Percentiles rank a stretch among this genome's conserved stretches.
Evolutionary conservation across 352 stramenopile species (phyloP).

Genomic region (Phytophthora sp.): DNA sequence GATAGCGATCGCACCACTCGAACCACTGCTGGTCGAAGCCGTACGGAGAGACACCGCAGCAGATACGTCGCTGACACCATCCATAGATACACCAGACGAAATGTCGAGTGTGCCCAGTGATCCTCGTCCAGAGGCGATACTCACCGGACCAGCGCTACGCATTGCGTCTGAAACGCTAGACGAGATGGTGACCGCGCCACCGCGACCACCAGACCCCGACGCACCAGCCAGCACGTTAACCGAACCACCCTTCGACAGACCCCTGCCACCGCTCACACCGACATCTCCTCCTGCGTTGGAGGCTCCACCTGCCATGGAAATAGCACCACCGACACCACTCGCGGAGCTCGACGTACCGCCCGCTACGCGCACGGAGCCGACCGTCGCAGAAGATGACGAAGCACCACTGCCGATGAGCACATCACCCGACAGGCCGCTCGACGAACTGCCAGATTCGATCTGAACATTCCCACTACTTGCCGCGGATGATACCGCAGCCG

Average conservation of each 20-base stretch:
- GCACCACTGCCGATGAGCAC: constrained; percentile 24
- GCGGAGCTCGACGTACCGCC: constrained; percentile 19
- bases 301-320: constrained; percentile 15
- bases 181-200: constrained; percentile 13
- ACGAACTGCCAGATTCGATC: constrained; percentile 24
- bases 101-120: constrained; percentile 30
- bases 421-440: constrained; percentile 17
- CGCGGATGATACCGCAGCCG: constrained; percentile 21
- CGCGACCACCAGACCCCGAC: constrained; percentile 4
- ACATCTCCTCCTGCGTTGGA: constrained; percentile 28
- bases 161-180: constrained; percentile 23
- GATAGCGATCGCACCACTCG: constrained; percentile 17
- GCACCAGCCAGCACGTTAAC: constrained; percentile 24
- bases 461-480: constrained; percentile 24
- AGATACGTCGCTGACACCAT: constrained; percentile 15
- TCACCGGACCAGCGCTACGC: constrained; percentile 27
- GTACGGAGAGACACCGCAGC: constrained; percentile 24
- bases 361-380: constrained; percentile 14
- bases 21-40: constrained; percentile 18
- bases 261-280: constrained; percentile 21
- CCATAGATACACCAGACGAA: constrained; percentile 16
- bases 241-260: constrained; percentile 35
- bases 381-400: constrained; percentile 16
- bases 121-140: constrained; percentile 19
- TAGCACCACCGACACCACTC: constrained; percentile 19